Conservation (phyloP, 1,139 yeast species). For the Meyerozyma guilliermondii region DNA sequence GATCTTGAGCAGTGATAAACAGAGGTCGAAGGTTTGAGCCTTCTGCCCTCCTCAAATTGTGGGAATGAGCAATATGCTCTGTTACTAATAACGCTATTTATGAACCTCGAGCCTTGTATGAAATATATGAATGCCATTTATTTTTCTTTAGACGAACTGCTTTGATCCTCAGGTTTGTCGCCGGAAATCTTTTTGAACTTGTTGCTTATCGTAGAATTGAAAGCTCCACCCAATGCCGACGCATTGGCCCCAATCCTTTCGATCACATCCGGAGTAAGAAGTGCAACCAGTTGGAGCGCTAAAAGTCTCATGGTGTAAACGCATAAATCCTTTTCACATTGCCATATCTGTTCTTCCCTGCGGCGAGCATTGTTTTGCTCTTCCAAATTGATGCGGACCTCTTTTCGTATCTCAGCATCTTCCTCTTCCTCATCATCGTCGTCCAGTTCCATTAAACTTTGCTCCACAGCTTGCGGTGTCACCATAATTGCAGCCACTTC, state of each 20-base stretch:
- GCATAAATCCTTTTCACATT: background rate
- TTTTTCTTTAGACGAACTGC: background rate
- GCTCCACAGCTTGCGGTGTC: background rate
- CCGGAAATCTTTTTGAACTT: background rate
- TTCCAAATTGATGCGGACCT: background rate
- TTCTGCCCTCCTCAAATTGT: no score
- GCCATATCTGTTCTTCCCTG: background rate
- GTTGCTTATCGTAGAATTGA: background rate
- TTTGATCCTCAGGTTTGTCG: background rate
- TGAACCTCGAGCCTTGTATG: background rate
- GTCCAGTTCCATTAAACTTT: background rate
- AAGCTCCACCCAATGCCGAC: background rate
- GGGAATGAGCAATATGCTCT: no score
- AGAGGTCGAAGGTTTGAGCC: no score
- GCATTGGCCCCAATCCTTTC: background rate
- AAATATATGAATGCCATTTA: background rate
- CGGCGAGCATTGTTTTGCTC: background rate
- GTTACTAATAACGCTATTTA: background rate
- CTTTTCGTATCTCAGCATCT: background rate
- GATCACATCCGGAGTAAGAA: background rate
- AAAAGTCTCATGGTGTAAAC: background rate
- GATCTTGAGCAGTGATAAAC: no score
- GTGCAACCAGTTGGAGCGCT: background rate
- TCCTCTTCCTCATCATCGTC: conserved; percentile 1
- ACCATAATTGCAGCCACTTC: background rate